These are phyloP conservation scores for Takashimella tepidaria DNA, from an alignment of 1,284 basidiomycete species.

Conservation along the genomic window DNA sequence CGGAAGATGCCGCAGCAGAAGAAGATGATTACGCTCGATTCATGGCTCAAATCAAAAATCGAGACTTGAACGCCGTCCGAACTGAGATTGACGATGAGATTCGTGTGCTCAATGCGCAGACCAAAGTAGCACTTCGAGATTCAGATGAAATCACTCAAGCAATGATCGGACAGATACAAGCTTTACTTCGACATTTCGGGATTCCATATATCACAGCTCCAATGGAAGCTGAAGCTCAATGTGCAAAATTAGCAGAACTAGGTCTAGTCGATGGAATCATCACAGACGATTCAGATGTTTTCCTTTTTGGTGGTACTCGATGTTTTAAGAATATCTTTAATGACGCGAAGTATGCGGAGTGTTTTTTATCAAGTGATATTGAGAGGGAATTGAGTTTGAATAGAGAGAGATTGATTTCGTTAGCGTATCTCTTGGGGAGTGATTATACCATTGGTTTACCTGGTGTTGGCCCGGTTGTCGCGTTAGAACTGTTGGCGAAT, in stretches of 20 bases:
- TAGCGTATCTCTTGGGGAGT: slow-evolving; percentile 91
- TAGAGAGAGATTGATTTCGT: slow-evolving; percentile 75
- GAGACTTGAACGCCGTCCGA: slow-evolving; percentile 70
- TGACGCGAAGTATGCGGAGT: slow-evolving; percentile 96
- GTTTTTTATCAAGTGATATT: slow-evolving; percentile 80
- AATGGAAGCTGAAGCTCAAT: slow-evolving; percentile 99
- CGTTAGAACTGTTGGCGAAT: slow-evolving; percentile 88
- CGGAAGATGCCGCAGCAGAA: slow-evolving; percentile 64
- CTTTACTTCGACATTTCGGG: slow-evolving; percentile 86
- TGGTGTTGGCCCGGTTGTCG: slow-evolving; percentile 91
- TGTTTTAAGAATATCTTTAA: slow-evolving; percentile 99
- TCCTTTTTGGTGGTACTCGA: slow-evolving; percentile 87
- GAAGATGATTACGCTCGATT: slow-evolving; percentile 89
- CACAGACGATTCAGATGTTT: slow-evolving; percentile 98
- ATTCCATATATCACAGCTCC: slow-evolving; percentile 98
- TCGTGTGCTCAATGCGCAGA: slow-evolving; percentile 68
- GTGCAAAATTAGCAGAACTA: slow-evolving; percentile 80
- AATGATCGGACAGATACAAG: slow-evolving; percentile 94
- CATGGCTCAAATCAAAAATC: slow-evolving; percentile 80
- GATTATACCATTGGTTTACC: slow-evolving; percentile 97
- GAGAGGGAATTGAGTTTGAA: slow-evolving; percentile 83
- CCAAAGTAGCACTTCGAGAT: slow-evolving; percentile 82
- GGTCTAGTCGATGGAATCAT: slow-evolving; percentile 94
- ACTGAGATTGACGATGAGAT: slow-evolving; percentile 92
- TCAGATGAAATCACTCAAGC: slow-evolving; percentile 92